Conservation (phyloP, 2,329 filamentous ascomycete genomes). For the Aspergillus versicolor region DNA sequence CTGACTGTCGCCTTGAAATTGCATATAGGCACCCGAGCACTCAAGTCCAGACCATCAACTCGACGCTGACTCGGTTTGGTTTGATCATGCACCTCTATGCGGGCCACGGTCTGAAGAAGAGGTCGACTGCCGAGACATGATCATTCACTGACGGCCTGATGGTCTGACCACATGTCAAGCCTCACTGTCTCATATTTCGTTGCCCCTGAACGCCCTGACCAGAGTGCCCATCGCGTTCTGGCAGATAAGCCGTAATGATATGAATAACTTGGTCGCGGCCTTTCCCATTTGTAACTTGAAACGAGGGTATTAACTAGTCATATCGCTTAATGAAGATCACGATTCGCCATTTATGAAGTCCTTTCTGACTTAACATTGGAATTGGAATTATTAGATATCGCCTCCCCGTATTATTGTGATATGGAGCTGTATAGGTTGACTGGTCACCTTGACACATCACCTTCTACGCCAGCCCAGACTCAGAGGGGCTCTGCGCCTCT, state of each 20-base stretch:
- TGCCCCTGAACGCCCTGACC: no score
- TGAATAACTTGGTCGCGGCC: neutral
- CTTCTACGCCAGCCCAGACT: neutral
- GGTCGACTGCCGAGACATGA: no score
- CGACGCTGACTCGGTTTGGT: no score
- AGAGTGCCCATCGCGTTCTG: no score
- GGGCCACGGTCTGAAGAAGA: no score
- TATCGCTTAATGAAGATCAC: neutral
- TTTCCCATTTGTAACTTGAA: neutral
- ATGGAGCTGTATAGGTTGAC: neutral
- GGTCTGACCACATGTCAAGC: no score
- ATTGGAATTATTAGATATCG: neutral
- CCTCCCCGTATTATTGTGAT: neutral
- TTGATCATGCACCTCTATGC: no score
- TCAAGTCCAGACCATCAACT: no score
- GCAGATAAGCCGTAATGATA: neutral
- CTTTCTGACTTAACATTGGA: neutral
- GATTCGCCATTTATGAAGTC: neutral
- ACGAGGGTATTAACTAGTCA: neutral
- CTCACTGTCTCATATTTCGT: no score
- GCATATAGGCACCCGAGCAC: no score
- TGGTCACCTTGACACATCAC: neutral
- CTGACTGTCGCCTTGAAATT: no score
- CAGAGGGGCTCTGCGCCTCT: neutral
- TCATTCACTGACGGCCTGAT: no score